Evolutionary conservation across 2,329 filamentous ascomycete genomes (phyloP).

Genomic region (Pyricularia sp.): DNA sequence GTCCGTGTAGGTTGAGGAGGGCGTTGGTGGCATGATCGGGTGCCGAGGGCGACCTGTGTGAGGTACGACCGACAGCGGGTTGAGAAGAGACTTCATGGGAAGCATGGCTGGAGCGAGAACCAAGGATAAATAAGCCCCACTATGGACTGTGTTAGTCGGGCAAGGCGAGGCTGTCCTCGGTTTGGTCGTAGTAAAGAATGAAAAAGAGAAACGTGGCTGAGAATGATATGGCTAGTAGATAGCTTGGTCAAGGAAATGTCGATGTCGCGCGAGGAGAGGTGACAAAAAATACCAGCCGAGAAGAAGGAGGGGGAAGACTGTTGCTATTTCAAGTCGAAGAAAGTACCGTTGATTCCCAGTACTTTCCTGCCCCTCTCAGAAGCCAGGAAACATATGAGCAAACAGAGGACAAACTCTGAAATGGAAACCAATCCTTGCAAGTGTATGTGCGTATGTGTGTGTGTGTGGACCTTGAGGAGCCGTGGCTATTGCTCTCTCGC

Average conservation of each 20-base stretch:
- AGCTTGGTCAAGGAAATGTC: neutral
- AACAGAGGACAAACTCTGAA: neutral
- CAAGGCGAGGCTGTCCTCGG: neutral
- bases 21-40: conserved; percentile 28
- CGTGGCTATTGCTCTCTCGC: neutral
- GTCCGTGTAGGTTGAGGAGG: conserved; percentile 22
- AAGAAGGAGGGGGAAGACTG: neutral
- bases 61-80: conserved; percentile 32
- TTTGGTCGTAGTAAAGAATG: neutral
- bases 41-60: conserved; percentile 27
- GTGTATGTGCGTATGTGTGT: neutral
- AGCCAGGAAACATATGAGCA: neutral
- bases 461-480: neutral
- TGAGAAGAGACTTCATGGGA: conserved; percentile 57
- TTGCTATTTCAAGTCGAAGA: neutral
- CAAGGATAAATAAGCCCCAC: conserved; percentile 18
- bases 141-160: conserved; percentile 8
- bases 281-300: neutral
- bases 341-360: neutral
- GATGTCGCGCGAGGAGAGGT: neutral
- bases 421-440: neutral
- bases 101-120: conserved; percentile 40
- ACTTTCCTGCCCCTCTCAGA: neutral
- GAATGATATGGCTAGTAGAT: neutral
- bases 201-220: neutral